These are phyloP conservation scores for Miscanthus lutarioriparius DNA, from an alignment of 176 grass and related monocot genomes.

Conservation along the genomic window DNA sequence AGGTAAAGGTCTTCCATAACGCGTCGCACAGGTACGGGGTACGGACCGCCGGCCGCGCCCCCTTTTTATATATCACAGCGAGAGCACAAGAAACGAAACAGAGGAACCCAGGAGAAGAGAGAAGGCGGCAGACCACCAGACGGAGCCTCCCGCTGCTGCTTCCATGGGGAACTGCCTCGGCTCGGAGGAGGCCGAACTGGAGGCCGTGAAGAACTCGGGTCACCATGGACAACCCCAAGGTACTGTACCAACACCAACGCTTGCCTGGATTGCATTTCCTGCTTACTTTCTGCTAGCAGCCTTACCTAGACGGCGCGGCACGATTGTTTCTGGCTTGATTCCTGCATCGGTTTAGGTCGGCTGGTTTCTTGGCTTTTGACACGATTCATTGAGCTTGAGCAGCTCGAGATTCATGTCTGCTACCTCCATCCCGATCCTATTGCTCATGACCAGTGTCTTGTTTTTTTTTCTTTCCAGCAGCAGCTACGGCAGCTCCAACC, in stretches of 20 bases:
- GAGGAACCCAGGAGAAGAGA: neutral
- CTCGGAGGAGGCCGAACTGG: conserved; percentile 44
- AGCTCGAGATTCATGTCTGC: neutral
- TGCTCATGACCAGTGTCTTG: neutral
- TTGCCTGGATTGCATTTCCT: conserved; percentile 7
- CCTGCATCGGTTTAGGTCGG: neutral
- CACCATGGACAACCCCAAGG: conserved; percentile 23
- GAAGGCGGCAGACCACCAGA: neutral
- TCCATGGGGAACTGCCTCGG: conserved; percentile 62
- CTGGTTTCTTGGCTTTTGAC: neutral
- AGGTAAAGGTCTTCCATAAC: conserved; percentile 36
- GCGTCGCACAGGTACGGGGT: conserved; percentile 22
- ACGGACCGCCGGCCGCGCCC: neutral
- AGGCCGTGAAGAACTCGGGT: neutral
- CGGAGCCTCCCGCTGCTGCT: neutral
- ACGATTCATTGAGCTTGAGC: neutral
- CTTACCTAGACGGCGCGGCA: neutral
- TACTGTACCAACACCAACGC: neutral
- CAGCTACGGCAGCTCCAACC: neutral
- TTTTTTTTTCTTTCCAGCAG: neutral
- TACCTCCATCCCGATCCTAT: neutral
- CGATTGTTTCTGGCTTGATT: neutral
- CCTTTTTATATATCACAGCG: conserved; percentile 14
- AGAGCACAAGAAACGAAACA: neutral
- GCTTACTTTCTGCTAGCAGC: neutral